Evolutionary conservation across 805 yeast genomes (phyloP).

Genomic region (Suhomyces sp.): DNA sequence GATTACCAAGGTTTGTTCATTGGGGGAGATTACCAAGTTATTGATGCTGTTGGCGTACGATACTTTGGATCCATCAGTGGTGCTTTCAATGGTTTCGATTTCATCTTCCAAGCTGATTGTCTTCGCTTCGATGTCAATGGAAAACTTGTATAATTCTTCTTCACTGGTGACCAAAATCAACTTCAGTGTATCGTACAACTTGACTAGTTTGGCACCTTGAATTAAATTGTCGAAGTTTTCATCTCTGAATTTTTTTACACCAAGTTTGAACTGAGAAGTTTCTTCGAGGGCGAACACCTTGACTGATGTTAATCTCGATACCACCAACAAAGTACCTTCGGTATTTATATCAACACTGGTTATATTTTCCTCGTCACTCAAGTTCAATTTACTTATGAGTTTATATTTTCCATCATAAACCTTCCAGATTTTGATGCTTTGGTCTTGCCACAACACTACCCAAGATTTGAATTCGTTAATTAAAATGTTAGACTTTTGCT

Average conservation of each 20-base stretch:
- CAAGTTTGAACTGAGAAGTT: slow-evolving; percentile 32
- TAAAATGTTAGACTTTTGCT: slow-evolving; percentile 51
- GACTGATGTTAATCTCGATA: slow-evolving; percentile 64
- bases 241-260: slow-evolving; percentile 54
- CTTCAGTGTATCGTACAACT: slow-evolving; percentile 44
- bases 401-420: slow-evolving; percentile 47
- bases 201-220: slow-evolving; percentile 55
- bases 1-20: slow-evolving; percentile 48
- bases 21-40: slow-evolving; percentile 47
- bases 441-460: slow-evolving; percentile 78
- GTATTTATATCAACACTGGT: slow-evolving; percentile 62
- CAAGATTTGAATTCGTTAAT: slow-evolving; percentile 47
- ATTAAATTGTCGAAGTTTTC: slow-evolving; percentile 35
- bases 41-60: slow-evolving; percentile 52
- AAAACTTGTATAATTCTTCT: slow-evolving; percentile 53
- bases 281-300: slow-evolving; percentile 65
- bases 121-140: slow-evolving; percentile 29
- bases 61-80: slow-evolving; percentile 23
- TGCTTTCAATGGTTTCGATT: slow-evolving; percentile 28
- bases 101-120: slow-evolving; percentile 37
- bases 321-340: slow-evolving; percentile 64
- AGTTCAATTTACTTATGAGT: slow-evolving; percentile 60
- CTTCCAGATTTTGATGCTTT: slow-evolving; percentile 77
- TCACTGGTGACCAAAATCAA: slow-evolving; percentile 55
- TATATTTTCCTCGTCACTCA: slow-evolving; percentile 79